Percentiles rank a stretch among this genome's conserved stretches.
These are phyloP conservation scores for Trichoderma brevicompactum DNA, from an alignment of 2,329 filamentous ascomycete genomes.

Conservation along the genomic window DNA sequence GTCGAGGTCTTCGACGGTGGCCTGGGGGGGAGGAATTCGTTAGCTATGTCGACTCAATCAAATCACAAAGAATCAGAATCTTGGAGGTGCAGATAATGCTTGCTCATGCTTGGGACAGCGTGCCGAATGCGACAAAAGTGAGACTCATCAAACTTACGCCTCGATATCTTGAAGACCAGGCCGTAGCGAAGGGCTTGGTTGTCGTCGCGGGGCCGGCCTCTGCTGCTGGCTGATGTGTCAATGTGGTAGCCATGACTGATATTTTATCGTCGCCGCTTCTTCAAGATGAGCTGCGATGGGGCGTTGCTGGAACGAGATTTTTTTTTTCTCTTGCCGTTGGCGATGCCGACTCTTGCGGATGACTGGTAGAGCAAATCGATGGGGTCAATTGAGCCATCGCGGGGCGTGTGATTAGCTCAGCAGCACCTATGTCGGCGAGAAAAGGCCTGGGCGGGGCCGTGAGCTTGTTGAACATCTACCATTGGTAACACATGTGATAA, in stretches of 20 bases:
- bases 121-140: neutral
- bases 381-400: slow-evolving; percentile 21
- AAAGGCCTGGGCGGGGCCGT: slow-evolving; percentile 4
- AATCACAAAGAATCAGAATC: neutral
- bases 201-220: slow-evolving; percentile 9
- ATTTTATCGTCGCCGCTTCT: neutral
- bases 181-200: slow-evolving; percentile 53
- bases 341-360: neutral
- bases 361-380: neutral
- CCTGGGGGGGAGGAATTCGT: slow-evolving; percentile 52
- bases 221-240: slow-evolving; percentile 26
- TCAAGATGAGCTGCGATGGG: neutral
- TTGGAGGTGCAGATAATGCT: no score
- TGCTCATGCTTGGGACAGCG: neutral
- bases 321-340: neutral
- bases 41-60: neutral
- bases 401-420: slow-evolving; percentile 21
- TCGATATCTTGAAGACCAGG: slow-evolving; percentile 65
- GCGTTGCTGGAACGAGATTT: neutral
- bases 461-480: no score
- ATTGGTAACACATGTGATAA: neutral
- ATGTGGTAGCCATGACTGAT: slow-evolving; percentile 22
- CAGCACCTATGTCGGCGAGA: neutral
- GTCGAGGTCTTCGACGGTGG: no score
- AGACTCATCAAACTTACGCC: slow-evolving; percentile 54